Evolutionary conservation across 805 yeast species (phyloP).

Genomic region (Kodamaea lidongshanica): DNA sequence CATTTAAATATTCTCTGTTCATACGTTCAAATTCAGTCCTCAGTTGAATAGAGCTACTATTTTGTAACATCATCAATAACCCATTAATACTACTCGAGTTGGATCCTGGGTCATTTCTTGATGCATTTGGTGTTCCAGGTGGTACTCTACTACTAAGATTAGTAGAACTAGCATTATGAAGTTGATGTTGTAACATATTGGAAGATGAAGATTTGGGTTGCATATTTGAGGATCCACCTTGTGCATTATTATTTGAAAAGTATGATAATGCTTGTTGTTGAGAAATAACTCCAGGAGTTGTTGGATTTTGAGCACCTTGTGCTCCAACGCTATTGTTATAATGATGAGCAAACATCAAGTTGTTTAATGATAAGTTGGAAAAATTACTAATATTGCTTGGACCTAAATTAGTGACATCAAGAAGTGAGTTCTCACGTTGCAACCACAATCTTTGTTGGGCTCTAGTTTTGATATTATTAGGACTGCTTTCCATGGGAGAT

Average conservation of each 20-base stretch:
- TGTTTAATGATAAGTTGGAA: conserved; percentile 34
- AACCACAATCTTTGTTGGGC: conserved; percentile 83
- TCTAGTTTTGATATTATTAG: conserved; percentile 45
- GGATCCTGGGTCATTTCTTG: conserved; percentile 3
- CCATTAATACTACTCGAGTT: conserved; percentile 22
- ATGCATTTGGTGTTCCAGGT: not conserved
- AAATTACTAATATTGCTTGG: conserved; percentile 27
- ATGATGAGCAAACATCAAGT: conserved; percentile 32
- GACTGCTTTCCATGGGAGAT: conserved; percentile 7
- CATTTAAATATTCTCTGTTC: conserved; percentile 65
- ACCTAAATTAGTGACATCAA: conserved; percentile 45
- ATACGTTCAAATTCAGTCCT: conserved; percentile 75
- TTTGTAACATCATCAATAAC: conserved; percentile 22
- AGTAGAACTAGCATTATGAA: conserved; percentile 1
- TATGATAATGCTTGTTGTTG: conserved; percentile 6
- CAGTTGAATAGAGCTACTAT: conserved; percentile 46
- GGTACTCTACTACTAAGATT: too few relatives aligned
- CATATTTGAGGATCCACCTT: not conserved
- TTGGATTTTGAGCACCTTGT: conserved; percentile 13
- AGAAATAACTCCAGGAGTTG: conserved; percentile 9
- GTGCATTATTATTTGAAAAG: conserved; percentile 1
- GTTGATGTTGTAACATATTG: conserved; percentile 4
- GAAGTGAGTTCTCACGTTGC: conserved; percentile 66
- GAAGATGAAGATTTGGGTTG: too few relatives aligned
- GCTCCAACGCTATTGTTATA: conserved; percentile 14